These are phyloP conservation scores for Solanum neorickii DNA, from an alignment of 257 asterid species.

Conservation along the genomic window DNA sequence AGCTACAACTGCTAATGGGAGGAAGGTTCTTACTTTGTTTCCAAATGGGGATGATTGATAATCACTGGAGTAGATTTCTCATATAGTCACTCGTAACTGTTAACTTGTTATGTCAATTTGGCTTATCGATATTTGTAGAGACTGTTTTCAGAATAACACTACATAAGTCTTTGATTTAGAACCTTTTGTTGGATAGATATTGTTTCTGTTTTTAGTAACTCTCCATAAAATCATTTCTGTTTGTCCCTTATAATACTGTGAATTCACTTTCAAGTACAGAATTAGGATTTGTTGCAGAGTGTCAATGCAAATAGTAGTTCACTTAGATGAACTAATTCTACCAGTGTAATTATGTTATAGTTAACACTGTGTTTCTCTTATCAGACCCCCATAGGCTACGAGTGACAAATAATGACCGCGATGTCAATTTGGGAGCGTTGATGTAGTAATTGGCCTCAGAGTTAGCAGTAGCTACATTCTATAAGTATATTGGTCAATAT, in stretches of 20 bases:
- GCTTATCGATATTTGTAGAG: background rate
- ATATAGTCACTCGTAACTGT: background rate
- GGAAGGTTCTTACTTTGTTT: constrained; percentile 68
- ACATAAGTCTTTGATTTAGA: background rate
- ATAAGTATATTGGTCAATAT: too few species aligned
- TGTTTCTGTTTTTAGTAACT: constrained; percentile 6
- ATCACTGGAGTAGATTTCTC: background rate
- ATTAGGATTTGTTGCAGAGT: too few species aligned
- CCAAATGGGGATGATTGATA: constrained; percentile 58
- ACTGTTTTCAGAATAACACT: constrained; percentile 5
- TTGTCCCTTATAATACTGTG: background rate
- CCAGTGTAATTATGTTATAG: constrained; percentile 19
- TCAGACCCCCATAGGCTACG: constrained; percentile 1
- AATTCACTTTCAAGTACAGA: background rate
- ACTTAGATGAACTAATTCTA: background rate
- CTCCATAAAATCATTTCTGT: background rate
- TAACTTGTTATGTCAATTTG: background rate
- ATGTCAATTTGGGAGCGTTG: constrained; percentile 26
- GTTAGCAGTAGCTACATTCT: background rate
- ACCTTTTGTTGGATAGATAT: constrained; percentile 7
- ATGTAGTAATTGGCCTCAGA: background rate
- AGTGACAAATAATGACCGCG: constrained; percentile 26
- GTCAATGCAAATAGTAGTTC: too few species aligned
- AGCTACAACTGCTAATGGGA: constrained; percentile 33
- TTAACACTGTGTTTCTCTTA: constrained; percentile 5